Conservation (phyloP, 345 rosid species). For the Tarenaya hassleriana region DNA sequence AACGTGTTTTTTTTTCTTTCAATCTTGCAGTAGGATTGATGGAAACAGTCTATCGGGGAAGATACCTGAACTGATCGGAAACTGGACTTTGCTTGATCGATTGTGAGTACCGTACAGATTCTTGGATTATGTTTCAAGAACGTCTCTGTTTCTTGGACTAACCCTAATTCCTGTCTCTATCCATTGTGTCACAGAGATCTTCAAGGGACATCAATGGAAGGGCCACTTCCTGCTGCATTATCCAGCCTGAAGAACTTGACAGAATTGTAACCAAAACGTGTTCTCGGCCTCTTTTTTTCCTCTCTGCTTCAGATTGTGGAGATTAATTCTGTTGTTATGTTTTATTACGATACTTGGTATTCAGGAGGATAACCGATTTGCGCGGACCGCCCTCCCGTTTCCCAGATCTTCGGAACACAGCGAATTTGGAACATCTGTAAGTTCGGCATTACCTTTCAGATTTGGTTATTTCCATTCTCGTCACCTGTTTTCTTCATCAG, state of each 20-base stretch:
- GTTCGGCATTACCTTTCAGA: conserved; percentile 19
- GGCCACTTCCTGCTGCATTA: conserved; percentile 71
- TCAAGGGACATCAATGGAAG: conserved; percentile 82
- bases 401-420: conserved; percentile 40
- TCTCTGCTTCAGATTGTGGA: neutral
- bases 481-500: conserved; percentile 30
- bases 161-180: neutral
- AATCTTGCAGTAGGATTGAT: conserved; percentile 77
- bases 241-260: conserved; percentile 45
- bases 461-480: neutral
- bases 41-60: conserved; percentile 65
- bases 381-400: conserved; percentile 40
- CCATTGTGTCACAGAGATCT: conserved; percentile 58
- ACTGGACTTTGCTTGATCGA: conserved; percentile 53
- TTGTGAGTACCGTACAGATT: conserved; percentile 44
- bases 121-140: neutral
- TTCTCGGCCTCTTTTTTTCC: neutral
- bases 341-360: conserved; percentile 2
- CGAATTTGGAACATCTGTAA: conserved; percentile 34
- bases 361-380: conserved; percentile 71
- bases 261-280: conserved; percentile 44
- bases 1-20: conserved; percentile 10
- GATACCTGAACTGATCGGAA: conserved; percentile 75
- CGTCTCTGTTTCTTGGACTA: neutral
- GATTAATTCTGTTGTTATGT: neutral